Conservation (phyloP, 1,284 basidiomycete genomes). For the Xanthoconium separans region DNA sequence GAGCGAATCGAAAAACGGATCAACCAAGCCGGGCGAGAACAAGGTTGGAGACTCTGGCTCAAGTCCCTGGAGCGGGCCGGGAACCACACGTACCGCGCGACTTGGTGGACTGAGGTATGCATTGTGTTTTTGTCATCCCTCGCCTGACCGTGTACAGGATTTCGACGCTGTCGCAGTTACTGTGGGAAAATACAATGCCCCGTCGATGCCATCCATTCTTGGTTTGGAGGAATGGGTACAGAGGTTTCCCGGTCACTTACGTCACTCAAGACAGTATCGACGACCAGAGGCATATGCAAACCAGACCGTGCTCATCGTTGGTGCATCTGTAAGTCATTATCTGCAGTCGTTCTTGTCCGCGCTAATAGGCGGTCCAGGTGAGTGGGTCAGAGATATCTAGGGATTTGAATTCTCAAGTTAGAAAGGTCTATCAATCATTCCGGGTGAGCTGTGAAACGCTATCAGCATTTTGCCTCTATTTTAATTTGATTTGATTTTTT, state of each 20-base stretch:
- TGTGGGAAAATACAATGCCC: constrained; percentile 8
- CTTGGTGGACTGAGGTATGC: constrained; percentile 24
- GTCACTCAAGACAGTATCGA: constrained; percentile 47
- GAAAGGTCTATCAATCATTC: constrained; percentile 11
- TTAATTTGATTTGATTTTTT: background rate
- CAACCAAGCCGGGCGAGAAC: constrained; percentile 29
- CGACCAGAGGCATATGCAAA: constrained; percentile 38
- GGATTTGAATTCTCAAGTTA: constrained; percentile 11
- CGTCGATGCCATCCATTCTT: constrained; percentile 14
- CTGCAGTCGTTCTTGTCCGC: background rate
- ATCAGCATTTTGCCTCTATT: background rate
- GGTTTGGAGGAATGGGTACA: constrained; percentile 33
- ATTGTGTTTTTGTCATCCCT: constrained; percentile 10
- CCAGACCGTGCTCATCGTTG: constrained; percentile 47
- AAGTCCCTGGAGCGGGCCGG: constrained; percentile 30
- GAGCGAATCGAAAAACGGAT: constrained; percentile 43
- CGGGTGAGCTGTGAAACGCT: constrained; percentile 6
- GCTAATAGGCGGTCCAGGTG: background rate
- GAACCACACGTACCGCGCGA: constrained; percentile 29
- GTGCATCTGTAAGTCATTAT: constrained; percentile 27
- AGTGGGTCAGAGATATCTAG: constrained; percentile 17
- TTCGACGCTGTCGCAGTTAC: constrained; percentile 14
- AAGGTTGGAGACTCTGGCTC: constrained; percentile 40
- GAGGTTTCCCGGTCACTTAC: constrained; percentile 36
- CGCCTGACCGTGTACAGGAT: background rate